Evolutionary conservation across 108 stramenopile genomes (phyloP).

Genomic region (Cyclotella kingstonii): DNA sequence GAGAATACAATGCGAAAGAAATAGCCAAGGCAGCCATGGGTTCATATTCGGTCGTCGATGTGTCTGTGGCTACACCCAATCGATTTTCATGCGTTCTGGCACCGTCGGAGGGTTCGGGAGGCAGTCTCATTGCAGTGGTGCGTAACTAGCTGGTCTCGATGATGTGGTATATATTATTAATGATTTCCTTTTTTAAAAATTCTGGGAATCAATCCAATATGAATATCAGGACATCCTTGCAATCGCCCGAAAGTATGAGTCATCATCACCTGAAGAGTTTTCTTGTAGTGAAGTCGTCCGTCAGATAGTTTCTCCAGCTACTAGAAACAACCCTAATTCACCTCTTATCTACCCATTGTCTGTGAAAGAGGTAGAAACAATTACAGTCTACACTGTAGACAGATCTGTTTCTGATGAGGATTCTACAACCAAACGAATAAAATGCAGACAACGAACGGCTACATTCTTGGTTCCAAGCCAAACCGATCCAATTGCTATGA

Average conservation of each 20-base stretch:
- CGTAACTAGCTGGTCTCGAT: neutral
- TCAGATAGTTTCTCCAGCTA: slow-evolving; percentile 63
- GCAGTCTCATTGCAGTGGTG: slow-evolving; percentile 40
- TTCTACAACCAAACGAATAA: slow-evolving; percentile 25
- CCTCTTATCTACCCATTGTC: slow-evolving; percentile 23
- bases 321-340: slow-evolving; percentile 9
- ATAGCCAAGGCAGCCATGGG: slow-evolving; percentile 84
- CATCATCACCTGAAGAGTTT: slow-evolving; percentile 43
- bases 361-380: slow-evolving; percentile 85
- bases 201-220: no score
- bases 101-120: slow-evolving; percentile 40
- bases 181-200: no score
- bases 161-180: neutral
- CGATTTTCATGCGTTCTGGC: slow-evolving; percentile 73
- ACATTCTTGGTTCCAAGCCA: slow-evolving; percentile 75
- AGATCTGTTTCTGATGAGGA: slow-evolving; percentile 32
- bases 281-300: slow-evolving; percentile 79
- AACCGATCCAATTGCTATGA: slow-evolving; percentile 63
- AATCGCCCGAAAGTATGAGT: slow-evolving; percentile 63
- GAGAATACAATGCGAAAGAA: slow-evolving; percentile 70
- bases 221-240: slow-evolving; percentile 59
- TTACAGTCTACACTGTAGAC: slow-evolving; percentile 56
- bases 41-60: slow-evolving; percentile 69
- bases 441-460: slow-evolving; percentile 73
- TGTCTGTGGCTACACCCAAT: slow-evolving; percentile 69